phyloP scores from a whole-genome alignment of 352 stramenopile genomes.

The Phytophthora fragariaefolia region DNA sequence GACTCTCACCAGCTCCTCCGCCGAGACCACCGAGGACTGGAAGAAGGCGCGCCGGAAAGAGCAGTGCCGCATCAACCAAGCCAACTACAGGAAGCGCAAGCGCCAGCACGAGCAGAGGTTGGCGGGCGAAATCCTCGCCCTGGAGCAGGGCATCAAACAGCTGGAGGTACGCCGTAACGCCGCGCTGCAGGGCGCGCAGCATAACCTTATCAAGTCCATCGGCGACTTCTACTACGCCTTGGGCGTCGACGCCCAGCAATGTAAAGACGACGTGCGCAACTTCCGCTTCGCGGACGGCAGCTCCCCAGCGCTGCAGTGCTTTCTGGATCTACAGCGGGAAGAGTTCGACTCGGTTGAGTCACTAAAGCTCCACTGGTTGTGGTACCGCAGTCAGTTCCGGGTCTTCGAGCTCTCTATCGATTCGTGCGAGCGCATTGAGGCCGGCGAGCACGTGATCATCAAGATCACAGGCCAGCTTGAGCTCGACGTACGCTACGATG shows the following conservation, averaged over 20 bases:
- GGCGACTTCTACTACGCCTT: conserved; percentile 46
- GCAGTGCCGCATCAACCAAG: conserved; percentile 69
- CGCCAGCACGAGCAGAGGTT: conserved; percentile 51
- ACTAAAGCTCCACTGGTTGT: conserved; percentile 49
- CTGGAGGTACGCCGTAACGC: conserved; percentile 20
- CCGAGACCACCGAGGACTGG: conserved; percentile 23
- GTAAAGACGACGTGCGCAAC: neutral
- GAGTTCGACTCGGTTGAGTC: conserved; percentile 54
- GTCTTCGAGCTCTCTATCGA: conserved; percentile 44
- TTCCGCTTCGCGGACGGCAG: conserved; percentile 20
- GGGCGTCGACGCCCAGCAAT: conserved; percentile 16
- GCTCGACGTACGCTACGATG: conserved; percentile 26
- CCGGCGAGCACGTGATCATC: conserved; percentile 46
- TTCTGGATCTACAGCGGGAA: conserved; percentile 41
- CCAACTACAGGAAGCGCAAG: conserved; percentile 65
- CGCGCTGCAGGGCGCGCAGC: neutral
- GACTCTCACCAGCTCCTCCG: neutral
- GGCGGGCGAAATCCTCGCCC: conserved; percentile 32
- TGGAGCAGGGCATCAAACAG: conserved; percentile 49
- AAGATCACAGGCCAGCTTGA: conserved; percentile 34
- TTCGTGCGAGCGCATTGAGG: conserved; percentile 40
- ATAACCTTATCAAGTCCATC: conserved; percentile 32
- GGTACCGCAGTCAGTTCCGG: conserved; percentile 53
- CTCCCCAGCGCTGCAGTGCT: conserved; percentile 37
- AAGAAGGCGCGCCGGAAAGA: conserved; percentile 61